Percentiles rank a stretch among this genome's conserved stretches.
Conservation (phyloP, 2,329 filamentous ascomycete species). For the Chaetothyriales sp. region DNA sequence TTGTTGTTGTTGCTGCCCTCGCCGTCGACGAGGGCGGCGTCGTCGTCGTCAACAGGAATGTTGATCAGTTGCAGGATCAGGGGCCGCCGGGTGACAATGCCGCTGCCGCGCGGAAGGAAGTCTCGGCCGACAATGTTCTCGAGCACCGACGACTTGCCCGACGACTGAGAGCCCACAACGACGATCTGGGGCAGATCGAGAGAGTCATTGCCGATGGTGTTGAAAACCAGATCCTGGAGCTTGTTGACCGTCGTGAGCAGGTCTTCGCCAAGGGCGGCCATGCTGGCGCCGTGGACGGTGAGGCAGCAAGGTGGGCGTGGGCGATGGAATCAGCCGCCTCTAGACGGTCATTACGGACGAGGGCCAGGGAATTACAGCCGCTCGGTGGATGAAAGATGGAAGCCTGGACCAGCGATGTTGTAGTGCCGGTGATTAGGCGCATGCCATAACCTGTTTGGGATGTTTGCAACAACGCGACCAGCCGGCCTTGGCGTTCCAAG, state of each 20-base stretch:
- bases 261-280: constrained; percentile 94
- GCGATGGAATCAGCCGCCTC: neutral
- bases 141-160: constrained; percentile 93
- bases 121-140: constrained; percentile 98
- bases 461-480: neutral
- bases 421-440: neutral
- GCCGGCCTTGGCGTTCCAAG: neutral
- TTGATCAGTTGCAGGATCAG: constrained; percentile 98
- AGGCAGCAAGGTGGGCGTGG: neutral
- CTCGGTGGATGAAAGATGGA: constrained; percentile 6
- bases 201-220: constrained; percentile 98
- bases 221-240: constrained; percentile 96
- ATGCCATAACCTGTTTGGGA: neutral
- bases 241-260: constrained; percentile 93
- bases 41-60: constrained; percentile 50
- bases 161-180: constrained; percentile 94
- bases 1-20: constrained; percentile 56
- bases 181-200: constrained; percentile 97
- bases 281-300: constrained; percentile 26
- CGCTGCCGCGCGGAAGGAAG: constrained; percentile 89
- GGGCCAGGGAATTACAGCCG: constrained; percentile 1
- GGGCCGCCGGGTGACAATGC: constrained; percentile 87
- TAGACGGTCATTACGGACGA: neutral
- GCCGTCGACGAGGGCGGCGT: constrained; percentile 46
- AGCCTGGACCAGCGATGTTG: constrained; percentile 1